Evolutionary conservation across 371 early-diverging fungal species (phyloP).

Genomic region (Lichtheimia hyalospora): DNA sequence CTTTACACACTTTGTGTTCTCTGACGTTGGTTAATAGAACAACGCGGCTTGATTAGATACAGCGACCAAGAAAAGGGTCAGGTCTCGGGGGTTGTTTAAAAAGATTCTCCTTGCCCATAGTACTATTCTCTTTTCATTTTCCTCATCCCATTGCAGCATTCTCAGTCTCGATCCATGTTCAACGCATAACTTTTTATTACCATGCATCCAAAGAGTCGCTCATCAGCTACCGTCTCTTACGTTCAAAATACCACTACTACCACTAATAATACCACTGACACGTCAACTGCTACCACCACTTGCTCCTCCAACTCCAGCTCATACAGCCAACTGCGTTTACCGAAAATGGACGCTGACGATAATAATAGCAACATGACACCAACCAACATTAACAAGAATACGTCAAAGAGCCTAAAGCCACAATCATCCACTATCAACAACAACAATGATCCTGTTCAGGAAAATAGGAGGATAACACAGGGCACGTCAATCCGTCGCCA

Average conservation of each 20-base stretch:
- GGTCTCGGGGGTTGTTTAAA: slow-evolving; percentile 1
- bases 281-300: background rate
- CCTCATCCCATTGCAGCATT: slow-evolving; percentile 3
- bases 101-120: slow-evolving; percentile 3
- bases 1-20: too few species aligned
- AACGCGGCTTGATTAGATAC: too few species aligned
- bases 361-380: slow-evolving; percentile 1
- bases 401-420: background rate
- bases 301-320: too few species aligned
- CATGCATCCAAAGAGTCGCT: slow-evolving; percentile 10
- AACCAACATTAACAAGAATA: background rate
- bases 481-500: background rate
- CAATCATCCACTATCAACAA: slow-evolving; percentile 1
- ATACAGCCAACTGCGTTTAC: slow-evolving; percentile 1
- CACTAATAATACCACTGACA: slow-evolving; percentile 1
- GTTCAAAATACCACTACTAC: background rate
- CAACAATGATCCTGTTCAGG: background rate
- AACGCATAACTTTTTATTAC: background rate
- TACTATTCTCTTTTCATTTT: slow-evolving; percentile 4
- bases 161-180: background rate
- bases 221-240: slow-evolving; percentile 9
- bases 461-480: background rate
- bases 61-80: background rate
- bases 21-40: too few species aligned
- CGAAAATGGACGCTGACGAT: slow-evolving; percentile 1